These are phyloP conservation scores for Fusarium nygamai DNA, from an alignment of 2,329 filamentous ascomycete genomes.

Conservation along the genomic window DNA sequence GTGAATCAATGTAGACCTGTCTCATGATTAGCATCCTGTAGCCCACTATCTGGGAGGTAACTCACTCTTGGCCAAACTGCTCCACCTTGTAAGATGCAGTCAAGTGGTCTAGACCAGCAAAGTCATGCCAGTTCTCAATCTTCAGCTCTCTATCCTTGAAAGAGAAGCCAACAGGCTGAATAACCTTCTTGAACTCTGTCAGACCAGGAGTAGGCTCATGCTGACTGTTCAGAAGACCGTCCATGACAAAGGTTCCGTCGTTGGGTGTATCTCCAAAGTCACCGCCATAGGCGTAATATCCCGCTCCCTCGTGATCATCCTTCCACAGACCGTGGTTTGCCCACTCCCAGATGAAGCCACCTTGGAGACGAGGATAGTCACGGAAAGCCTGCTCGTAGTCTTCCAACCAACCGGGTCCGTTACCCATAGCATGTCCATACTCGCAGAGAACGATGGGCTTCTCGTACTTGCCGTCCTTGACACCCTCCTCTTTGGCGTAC, in stretches of 20 bases:
- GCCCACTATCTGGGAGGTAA: neutral
- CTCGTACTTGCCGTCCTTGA: constrained; percentile 56
- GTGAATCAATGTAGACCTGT: constrained; percentile 39
- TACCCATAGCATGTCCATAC: constrained; percentile 75
- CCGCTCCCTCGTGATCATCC: constrained; percentile 55
- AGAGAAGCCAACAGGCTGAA: constrained; percentile 61
- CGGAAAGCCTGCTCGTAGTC: constrained; percentile 75
- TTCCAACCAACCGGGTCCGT: constrained; percentile 74
- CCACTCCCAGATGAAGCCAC: constrained; percentile 76
- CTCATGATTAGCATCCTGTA: neutral
- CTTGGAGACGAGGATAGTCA: constrained; percentile 68
- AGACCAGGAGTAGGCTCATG: constrained; percentile 68
- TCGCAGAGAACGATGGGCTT: constrained; percentile 71
- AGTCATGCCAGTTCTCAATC: constrained; percentile 62
- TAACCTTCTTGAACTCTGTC: constrained; percentile 65
- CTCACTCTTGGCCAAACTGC: constrained; percentile 53
- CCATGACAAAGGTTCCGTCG: constrained; percentile 70
- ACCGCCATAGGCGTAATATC: constrained; percentile 68
- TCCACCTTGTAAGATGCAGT: constrained; percentile 56
- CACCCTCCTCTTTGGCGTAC: constrained; percentile 56
- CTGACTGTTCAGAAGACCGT: constrained; percentile 63
- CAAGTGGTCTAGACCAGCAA: constrained; percentile 56
- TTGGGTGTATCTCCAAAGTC: constrained; percentile 71
- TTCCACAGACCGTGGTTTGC: constrained; percentile 68
- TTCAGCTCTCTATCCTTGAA: constrained; percentile 50